Percentiles rank a stretch among this genome's conserved stretches.
Conservation (phyloP, 352 stramenopile genomes). For the Aphanomyces euteiches region DNA sequence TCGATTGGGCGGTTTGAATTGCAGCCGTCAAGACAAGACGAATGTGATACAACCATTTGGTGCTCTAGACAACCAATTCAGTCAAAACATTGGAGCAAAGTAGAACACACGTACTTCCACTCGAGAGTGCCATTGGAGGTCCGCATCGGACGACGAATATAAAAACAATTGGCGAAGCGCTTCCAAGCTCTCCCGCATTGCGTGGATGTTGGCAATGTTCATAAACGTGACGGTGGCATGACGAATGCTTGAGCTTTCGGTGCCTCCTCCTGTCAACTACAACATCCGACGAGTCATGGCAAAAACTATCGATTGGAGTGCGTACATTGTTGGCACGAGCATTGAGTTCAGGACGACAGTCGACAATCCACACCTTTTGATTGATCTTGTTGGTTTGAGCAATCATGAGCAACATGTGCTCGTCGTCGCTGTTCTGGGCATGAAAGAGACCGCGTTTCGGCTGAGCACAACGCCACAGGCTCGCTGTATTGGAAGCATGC, state of each 20-base stretch:
- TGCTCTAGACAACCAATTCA: conserved; percentile 35
- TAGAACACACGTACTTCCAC: conserved; percentile 41
- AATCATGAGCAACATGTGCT: conserved; percentile 68
- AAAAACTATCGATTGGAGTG: neutral
- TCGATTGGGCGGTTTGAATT: conserved; percentile 54
- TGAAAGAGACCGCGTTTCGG: conserved; percentile 83
- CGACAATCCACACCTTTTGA: conserved; percentile 79
- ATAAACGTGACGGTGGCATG: conserved; percentile 81
- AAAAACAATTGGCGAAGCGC: conserved; percentile 63
- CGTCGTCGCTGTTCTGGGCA: conserved; percentile 61
- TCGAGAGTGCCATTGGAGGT: conserved; percentile 46
- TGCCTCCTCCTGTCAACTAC: conserved; percentile 81
- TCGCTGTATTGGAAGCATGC: conserved; percentile 57
- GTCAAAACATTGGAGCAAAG: conserved; percentile 7
- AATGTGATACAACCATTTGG: conserved; percentile 75
- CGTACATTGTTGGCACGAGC: conserved; percentile 76
- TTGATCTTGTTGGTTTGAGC: conserved; percentile 40
- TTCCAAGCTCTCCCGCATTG: conserved; percentile 85
- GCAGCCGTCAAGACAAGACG: conserved; percentile 65
- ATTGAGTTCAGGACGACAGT: conserved; percentile 87
- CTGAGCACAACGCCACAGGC: conserved; percentile 82
- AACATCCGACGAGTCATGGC: neutral
- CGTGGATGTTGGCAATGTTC: conserved; percentile 92
- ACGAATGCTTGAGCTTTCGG: conserved; percentile 71
- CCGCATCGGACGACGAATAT: conserved; percentile 31